phyloP scores from a whole-genome alignment of 208 protist genomes.

The Spongospora subterranea region DNA sequence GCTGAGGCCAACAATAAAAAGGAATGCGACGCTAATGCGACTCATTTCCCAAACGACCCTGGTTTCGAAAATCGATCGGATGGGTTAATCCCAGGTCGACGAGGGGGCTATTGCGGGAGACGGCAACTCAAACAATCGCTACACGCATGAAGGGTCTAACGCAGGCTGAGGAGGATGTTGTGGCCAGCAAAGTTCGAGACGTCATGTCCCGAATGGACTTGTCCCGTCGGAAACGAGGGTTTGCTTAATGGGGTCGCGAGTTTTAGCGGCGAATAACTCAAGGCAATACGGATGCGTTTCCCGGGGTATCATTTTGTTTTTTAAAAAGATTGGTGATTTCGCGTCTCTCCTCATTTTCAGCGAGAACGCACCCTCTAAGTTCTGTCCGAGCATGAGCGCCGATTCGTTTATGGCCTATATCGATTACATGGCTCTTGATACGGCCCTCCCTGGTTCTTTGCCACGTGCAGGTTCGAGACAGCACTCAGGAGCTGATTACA shows the following conservation, averaged over 20 bases:
- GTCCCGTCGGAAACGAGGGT: no score
- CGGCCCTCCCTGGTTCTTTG: not conserved
- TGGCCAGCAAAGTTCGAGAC: no score
- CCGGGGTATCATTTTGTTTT: not conserved
- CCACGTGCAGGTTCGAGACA: not conserved
- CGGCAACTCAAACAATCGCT: no score
- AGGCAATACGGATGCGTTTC: not conserved
- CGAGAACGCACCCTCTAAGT: not conserved
- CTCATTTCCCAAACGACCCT: no score
- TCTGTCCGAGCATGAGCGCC: conserved; percentile 26
- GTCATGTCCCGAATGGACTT: no score
- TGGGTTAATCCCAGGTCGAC: no score
- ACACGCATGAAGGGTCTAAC: no score
- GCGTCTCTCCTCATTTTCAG: conserved; percentile 2
- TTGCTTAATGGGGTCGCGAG: not conserved
- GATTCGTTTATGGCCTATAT: conserved; percentile 35
- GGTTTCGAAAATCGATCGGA: no score
- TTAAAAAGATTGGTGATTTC: conserved; percentile 43
- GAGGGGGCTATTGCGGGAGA: no score
- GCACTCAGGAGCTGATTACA: conserved; percentile 34
- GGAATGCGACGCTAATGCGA: no score
- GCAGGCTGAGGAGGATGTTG: no score
- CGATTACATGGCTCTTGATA: conserved; percentile 48
- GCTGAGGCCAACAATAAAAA: no score
- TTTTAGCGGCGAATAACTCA: not conserved